These are phyloP conservation scores for Ophiostoma sp. DNA, from an alignment of 2,329 filamentous ascomycete species.

Conservation along the genomic window DNA sequence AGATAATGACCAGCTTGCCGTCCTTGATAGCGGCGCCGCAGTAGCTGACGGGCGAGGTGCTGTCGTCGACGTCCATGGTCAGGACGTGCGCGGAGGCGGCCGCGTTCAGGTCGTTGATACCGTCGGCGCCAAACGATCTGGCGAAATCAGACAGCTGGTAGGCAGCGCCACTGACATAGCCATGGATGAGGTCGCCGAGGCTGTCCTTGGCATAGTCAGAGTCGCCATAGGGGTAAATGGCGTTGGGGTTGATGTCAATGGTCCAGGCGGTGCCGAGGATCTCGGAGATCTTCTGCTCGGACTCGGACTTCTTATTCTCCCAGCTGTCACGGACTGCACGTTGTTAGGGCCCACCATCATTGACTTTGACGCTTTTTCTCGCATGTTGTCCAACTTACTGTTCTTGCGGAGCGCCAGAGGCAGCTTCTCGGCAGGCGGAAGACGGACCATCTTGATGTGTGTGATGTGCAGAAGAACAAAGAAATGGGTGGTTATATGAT, in stretches of 20 bases:
- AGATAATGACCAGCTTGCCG: conserved; percentile 50
- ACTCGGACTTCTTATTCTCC: conserved; percentile 48
- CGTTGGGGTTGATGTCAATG: conserved; percentile 48
- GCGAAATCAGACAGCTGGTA: conserved; percentile 22
- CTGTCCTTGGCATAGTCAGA: conserved; percentile 45
- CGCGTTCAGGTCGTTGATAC: conserved; percentile 47
- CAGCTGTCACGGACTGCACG: conserved; percentile 53
- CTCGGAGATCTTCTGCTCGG: conserved; percentile 47
- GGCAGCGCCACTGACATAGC: conserved; percentile 37
- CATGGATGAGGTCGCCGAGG: conserved; percentile 46
- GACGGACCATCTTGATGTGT: conserved; percentile 30
- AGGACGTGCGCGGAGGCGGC: conserved; percentile 47
- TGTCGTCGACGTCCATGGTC: conserved; percentile 48
- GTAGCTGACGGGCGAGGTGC: conserved; percentile 41
- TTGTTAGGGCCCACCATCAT: neutral
- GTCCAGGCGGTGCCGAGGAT: conserved; percentile 51
- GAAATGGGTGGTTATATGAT: neutral
- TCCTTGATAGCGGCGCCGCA: conserved; percentile 51
- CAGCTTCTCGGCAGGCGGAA: conserved; percentile 52
- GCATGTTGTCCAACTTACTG: conserved; percentile 38
- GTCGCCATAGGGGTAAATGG: conserved; percentile 49
- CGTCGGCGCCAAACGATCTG: conserved; percentile 36
- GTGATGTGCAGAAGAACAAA: neutral
- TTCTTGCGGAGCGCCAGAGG: conserved; percentile 55
- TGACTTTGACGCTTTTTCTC: neutral